Base-by-base conservation (phyloP, 495 filamentous ascomycete species). In the Aspergillus cristatus region DNA sequence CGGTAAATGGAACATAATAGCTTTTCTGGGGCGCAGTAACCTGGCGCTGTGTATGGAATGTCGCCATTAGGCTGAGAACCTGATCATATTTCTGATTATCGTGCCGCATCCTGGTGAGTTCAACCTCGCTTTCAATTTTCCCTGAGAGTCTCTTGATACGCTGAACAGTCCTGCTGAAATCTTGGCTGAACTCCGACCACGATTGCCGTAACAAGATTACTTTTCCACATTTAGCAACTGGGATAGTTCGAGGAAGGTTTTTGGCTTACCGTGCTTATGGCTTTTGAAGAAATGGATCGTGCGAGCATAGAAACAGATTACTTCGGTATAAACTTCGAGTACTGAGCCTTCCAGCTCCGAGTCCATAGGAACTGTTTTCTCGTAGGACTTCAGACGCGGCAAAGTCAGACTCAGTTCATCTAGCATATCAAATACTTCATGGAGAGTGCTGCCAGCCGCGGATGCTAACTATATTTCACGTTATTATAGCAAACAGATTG, bases 331-430 rank as follows among this genome's bases (percentile, higher is more conserved):
- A 18, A 38, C 16, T 8, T 24, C 25, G 7, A 38, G 36, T 5
- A 38, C 10, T 14, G 36, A 38, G 14, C 12, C n/a, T 30, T 38
- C 36, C 5, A 38, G 28, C 2, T 38, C 36, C 28, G 14, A 12
- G 15, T 38, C 36, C 28, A 38, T 38, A 11, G 36, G 20, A 12
- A 38, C 25, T 8, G 36, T 28, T 16, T 38, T 38, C 13, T 38
- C 36, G 16, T 38, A 38, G 26, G 13, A 38, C 12, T 38, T 38
- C 14, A 38, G 25, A 7, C 36, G 36, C 10, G 36, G 36, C 16
- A 38, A 30, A 3, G 36, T 38, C 36, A 38, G 16, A 16, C 36
- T 38, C 36, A 38, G 36, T 18, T 38, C 36, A 15, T 38, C 36
- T 10, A 38, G 26, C 36, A 38, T 38, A n/a, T 38, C 36, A 17